phyloP scores from a whole-genome alignment of 306 rosid genomes.

The Pyrus betulifolia region DNA sequence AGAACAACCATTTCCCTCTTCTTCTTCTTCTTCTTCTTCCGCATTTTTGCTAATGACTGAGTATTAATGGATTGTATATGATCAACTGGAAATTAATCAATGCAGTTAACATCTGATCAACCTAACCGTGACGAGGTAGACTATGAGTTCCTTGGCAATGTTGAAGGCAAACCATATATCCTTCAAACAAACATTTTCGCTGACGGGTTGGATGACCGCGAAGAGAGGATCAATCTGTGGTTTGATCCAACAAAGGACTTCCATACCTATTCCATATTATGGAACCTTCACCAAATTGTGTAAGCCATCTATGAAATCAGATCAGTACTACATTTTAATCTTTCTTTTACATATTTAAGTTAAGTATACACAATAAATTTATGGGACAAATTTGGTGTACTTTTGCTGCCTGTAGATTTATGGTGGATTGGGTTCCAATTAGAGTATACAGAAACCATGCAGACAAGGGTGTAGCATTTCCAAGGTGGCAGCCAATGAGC shows the following conservation, averaged over 20 bases:
- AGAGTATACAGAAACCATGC: slow-evolving; percentile 86
- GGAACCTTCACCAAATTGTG: slow-evolving; percentile 93
- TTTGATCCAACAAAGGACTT: slow-evolving; percentile 87
- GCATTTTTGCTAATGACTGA: neutral
- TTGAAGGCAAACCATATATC: slow-evolving; percentile 58
- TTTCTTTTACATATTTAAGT: neutral
- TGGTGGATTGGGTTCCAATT: slow-evolving; percentile 79
- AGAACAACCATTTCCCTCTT: neutral
- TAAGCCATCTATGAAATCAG: slow-evolving; percentile 21
- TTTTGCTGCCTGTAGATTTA: slow-evolving; percentile 35
- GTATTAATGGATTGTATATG: neutral
- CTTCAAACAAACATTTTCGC: slow-evolving; percentile 80
- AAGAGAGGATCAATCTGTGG: slow-evolving; percentile 85
- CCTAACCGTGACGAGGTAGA: slow-evolving; percentile 84
- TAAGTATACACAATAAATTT: neutral
- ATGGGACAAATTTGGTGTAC: neutral
- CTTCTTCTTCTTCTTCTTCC: neutral
- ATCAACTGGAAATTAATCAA: neutral
- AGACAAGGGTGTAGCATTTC: slow-evolving; percentile 74
- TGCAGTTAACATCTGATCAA: slow-evolving; percentile 78
- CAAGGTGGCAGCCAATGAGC: slow-evolving; percentile 87
- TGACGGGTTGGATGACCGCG: slow-evolving; percentile 66
- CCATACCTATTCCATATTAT: slow-evolving; percentile 74
- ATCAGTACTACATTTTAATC: neutral
- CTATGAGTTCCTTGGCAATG: slow-evolving; percentile 86